Base-by-base conservation (phyloP, 306 rosid genomes). In the Pueraria montana region DNA sequence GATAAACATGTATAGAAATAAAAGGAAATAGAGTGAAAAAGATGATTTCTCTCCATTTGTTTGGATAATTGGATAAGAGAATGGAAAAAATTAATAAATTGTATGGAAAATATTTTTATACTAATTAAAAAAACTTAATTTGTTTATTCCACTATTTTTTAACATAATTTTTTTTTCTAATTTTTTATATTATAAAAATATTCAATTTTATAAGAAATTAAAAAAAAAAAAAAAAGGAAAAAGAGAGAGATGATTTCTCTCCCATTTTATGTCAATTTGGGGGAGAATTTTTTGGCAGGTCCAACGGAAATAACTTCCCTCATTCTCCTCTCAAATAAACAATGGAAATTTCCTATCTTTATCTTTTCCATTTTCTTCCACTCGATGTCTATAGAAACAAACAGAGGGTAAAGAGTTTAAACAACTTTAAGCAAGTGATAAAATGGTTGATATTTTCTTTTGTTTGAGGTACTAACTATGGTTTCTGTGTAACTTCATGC, bases 391-490 rank as follows among this genome's bases (percentile, higher is more conserved):
- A 6, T 6, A 5, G 11, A 17, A 52, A 52, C 58, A 52, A 52
- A 52, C 58, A 52, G 4, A 52, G 45, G 45, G 45, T n/a, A 17
- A n/a, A 52, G 58, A 6, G 23, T 49, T 12, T 30, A 9, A 8
- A 72, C 62, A 48, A 48, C 27, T n/a, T 23, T 42, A 50, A 52
- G 52, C 27, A 40, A 38, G 68, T 23, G 17, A 56, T 20, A 21
- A 50, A 55, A 21, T 16, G 14, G 55, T 58, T 76, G 14, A 23
- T 43, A 26, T 77, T 38, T 21, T 45, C 46, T 49, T 26, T 32
- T 32, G 26, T 66, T 38, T 70, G 36, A 69, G 38, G 48, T 16
- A 43, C 72, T 70, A 18, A 34, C 68, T 20, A n/a, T 70, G 26
- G 34, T 26, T 21, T 70, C 26, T 24, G 7, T 18, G 12, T 79